Evolutionary conservation across 192 early-diverging fungal species (phyloP), one percentile per base, ranked within the genome.

Genomic region (Linnemannia schmuckeri): DNA sequence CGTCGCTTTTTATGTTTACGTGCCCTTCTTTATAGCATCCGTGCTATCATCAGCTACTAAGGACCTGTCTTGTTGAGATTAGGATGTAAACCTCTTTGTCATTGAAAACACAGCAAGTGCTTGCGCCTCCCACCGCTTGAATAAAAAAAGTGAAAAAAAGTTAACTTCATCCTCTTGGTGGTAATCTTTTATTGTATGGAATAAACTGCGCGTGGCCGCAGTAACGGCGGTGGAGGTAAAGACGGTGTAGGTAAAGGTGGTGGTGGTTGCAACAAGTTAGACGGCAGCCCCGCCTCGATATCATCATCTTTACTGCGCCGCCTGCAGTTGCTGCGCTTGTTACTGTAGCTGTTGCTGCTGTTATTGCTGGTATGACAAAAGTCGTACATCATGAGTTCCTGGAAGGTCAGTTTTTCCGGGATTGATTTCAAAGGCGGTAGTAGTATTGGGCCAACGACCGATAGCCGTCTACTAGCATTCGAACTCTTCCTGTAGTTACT

Each of bases 41-140:
- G 83, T 54, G 83, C 83, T 70, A 80, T 85, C 30, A 85, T 85
- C 69, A 70, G 20, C 57, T 85, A 80, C 54, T 85, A 77, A 68
- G 37, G 17, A 3, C 30, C 37, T 57, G 30, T 71, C 27, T 49
- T 30, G 13, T 12, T 42, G 20, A 52, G 12, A 4, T 18, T 15
- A 6, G 22, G 40, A 61, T 55, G 24, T n/a, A 27, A 57, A 57
- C 24, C 6, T 57, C 55, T 33, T 33, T 66, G 0, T 13, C 27
- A 35, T 40, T 22, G 24, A 79, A 41, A 18, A 44, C 8, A 15
- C 27, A 55, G 71, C 71, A 80, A 80, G 78, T 37, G 78, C 70
- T 79, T 76, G 75, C 75, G 5, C 20, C 70, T 24, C 30, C 6
- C 40, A 33, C 40, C 5, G 5, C 20, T 52, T 52, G 49, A 22